Evolutionary conservation across 2,329 filamentous ascomycete genomes (phyloP), one percentile per base, ranked within the genome.

Genomic region (Trichophyton mentagrophytes): DNA sequence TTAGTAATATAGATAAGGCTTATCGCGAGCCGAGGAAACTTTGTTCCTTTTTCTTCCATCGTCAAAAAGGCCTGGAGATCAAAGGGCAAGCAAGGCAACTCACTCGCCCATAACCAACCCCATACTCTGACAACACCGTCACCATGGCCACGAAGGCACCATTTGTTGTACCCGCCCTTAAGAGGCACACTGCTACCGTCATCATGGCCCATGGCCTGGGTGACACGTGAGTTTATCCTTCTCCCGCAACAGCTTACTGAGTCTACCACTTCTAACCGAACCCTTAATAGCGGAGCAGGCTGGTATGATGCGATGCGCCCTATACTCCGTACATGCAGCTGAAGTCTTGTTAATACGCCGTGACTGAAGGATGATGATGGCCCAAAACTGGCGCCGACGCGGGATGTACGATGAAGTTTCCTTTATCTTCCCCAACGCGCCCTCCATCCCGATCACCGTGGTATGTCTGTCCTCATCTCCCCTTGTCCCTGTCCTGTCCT

Each of bases 141-240:
- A 57, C n/a, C 40, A 58, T 42, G 36, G 56, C 56, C 13, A 15
- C 56, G 17, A 30, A 17, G 30, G 77, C 78, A 61, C 83, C 85
- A 13, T 78, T 93, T 60, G 80, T 93, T 20, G 85, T 95, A 63
- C 89, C 89, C 30, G 89, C 91, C 46, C 77, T 88, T 38, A 88
- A 83, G 71, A 84, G 84, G 70, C 93, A 97, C 76, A 96, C 93
- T 42, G 90, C 90, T 25, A 96, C 92, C 2, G 87, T 97, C 68
- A 97, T 99, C 69, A 90, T 96, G 75, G 82, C 89, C 59, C 93
- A 99, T 73, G 93, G 93, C 13, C 79, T 99, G 44, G 93, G 93
- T 64, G 93, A 97, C 72, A 87, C 89, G 91, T 85, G 60, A 55
- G 63, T 53, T 53, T 9, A 44, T 25, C 33, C 22, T 56, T 25